Base-by-base conservation (phyloP, 2,329 filamentous ascomycete species). In the Penicillium sp. region DNA sequence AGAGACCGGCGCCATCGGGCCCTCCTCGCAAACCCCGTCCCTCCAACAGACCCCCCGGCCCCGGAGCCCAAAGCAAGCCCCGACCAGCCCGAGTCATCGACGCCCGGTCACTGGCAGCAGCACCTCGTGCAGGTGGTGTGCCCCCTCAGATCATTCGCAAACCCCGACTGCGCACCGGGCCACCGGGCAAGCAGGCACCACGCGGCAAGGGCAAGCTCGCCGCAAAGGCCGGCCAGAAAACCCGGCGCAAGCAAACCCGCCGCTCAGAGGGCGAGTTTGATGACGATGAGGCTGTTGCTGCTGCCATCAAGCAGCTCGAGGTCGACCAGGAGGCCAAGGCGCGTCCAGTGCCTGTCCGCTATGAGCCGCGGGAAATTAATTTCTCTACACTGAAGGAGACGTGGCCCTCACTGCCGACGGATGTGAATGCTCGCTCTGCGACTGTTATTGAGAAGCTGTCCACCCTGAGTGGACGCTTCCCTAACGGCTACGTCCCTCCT, bases 331-430 rank as follows among this genome's bases (percentile, higher is more conserved):
- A 67, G 18, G 60, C 72, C 27, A 66, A 71, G 58, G 62, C 68
- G 7, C 71, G 66, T 6, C 69, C 71, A n/a, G 63, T 60, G 11
- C 70, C 75, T 11, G 65, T 70, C 52, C 73, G 70, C 18, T 78
- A 78, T 55, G 66, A 69, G 43, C 76, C 76, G 14, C 61, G 69
- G 19, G 61, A 69, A 5, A 72, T 75, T 57, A 66, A 68, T 36
- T 63, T 71, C 33, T 67, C 70, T 16, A 70, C 66, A 37, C 50
- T 78, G 55, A 69, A 65, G 51, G 67, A 75, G 31, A 78, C 75
- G 11, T 78, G 76, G 76, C 76, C 76, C 19, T 69, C 75, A 31
- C 58, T 78, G 9, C 75, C 76, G 1, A 73, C 72, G 2, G 69
- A 70, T 37, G 50, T 60, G 7, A 66, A 67, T 6, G 69, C 68